Percentiles rank a stretch among this genome's conserved stretches.
Evolutionary conservation across 768 basidiomycete species (phyloP).

Genomic region (Neoboletus subvelutipes): DNA sequence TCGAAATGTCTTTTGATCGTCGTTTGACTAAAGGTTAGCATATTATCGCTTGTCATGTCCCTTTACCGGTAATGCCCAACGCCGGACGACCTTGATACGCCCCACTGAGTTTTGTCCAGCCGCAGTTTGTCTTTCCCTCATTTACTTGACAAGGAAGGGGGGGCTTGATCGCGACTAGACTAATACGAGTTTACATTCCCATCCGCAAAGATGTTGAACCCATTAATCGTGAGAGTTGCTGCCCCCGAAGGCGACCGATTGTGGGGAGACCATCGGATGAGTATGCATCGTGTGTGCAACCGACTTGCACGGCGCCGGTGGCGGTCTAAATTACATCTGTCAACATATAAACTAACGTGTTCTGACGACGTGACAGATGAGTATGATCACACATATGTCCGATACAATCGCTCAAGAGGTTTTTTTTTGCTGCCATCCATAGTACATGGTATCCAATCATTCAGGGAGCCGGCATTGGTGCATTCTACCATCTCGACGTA

Average conservation of each 20-base stretch:
- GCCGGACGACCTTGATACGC: background rate
- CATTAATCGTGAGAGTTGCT: background rate
- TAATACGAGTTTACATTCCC: background rate
- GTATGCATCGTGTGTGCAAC: background rate
- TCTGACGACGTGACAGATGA: conserved; percentile 12
- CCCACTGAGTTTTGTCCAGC: background rate
- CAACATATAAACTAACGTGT: background rate
- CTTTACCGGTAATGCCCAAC: conserved; percentile 6
- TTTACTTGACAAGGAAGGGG: background rate
- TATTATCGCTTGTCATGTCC: background rate
- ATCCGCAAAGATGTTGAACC: too few species aligned
- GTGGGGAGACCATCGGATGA: background rate
- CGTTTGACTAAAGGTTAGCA: conserved; percentile 14
- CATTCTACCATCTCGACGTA: conserved; percentile 7
- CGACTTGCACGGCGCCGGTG: background rate
- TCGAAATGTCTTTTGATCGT: background rate
- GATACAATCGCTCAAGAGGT: background rate
- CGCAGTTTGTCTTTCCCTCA: background rate
- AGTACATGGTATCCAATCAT: background rate
- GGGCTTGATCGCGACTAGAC: conserved; percentile 1
- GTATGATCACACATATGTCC: background rate
- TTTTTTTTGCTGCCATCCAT: background rate
- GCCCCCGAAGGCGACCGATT: background rate
- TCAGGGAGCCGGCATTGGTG: background rate
- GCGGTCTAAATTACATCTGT: conserved; percentile 9